These are phyloP conservation scores for Mucor indicus DNA, from an alignment of 371 early-diverging fungal species.

Conservation along the genomic window DNA sequence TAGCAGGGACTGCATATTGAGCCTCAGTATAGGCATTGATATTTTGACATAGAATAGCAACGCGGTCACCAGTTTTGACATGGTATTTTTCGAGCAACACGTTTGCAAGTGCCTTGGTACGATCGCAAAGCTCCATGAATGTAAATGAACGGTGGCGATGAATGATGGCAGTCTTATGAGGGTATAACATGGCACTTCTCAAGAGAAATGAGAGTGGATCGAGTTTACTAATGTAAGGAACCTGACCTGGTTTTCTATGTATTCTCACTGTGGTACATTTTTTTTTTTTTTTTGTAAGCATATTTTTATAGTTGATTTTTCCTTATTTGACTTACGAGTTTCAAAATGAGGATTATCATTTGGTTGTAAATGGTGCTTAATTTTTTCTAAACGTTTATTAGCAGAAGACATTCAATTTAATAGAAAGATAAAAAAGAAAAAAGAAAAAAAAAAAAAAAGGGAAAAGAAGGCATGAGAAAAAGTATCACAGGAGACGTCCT, in stretches of 20 bases:
- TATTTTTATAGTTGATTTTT: background rate
- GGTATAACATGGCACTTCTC: conserved; percentile 50
- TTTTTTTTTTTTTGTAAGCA: no score
- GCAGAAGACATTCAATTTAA: background rate
- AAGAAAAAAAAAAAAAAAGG: no score
- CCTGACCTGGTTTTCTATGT: conserved; percentile 18
- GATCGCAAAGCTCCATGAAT: conserved; percentile 40
- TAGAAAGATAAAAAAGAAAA: no score
- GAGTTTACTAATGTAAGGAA: conserved; percentile 19
- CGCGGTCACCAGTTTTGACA: conserved; percentile 37
- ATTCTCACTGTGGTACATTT: conserved; percentile 23
- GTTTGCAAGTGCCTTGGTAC: conserved; percentile 43
- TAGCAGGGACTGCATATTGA: conserved; percentile 61
- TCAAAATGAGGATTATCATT: conserved; percentile 11
- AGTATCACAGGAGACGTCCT: no score
- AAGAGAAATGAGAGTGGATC: conserved; percentile 56
- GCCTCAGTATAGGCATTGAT: conserved; percentile 61
- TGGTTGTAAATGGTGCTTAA: conserved; percentile 11
- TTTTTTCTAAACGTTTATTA: background rate
- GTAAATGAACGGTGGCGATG: conserved; percentile 37
- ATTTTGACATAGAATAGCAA: conserved; percentile 62
- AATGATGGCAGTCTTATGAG: conserved; percentile 48
- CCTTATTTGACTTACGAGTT: background rate
- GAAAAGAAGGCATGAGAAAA: no score
- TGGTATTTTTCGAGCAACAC: conserved; percentile 25